phyloP scores from a whole-genome alignment of 1,284 basidiomycete species.

The Quambalaria eucalypti region DNA sequence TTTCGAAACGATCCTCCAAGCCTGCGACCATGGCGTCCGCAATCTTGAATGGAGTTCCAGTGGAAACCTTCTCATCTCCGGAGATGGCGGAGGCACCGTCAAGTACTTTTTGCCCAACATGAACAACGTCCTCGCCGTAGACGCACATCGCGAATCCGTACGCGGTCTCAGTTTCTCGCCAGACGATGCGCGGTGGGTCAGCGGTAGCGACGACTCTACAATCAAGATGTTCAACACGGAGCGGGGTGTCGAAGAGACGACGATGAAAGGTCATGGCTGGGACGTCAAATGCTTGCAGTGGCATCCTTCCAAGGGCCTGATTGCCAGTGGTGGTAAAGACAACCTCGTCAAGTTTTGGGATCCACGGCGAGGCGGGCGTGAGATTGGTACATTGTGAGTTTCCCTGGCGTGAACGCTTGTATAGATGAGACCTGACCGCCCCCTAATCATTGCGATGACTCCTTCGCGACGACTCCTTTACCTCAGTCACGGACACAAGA shows the following conservation, averaged over 20 bases:
- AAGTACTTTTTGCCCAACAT: conserved; percentile 99
- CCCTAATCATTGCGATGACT: too few species aligned
- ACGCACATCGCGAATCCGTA: conserved; percentile 65
- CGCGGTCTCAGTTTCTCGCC: conserved; percentile 83
- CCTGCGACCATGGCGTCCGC: conserved; percentile 88
- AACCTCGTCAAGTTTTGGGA: conserved; percentile 99
- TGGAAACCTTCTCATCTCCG: conserved; percentile 79
- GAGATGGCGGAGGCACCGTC: conserved; percentile 85
- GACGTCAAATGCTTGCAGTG: conserved; percentile 97
- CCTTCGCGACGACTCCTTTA: too few species aligned
- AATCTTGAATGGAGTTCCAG: conserved; percentile 82
- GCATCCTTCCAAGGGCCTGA: conserved; percentile 90
- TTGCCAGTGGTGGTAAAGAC: conserved; percentile 91
- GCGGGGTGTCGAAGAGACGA: conserved; percentile 75
- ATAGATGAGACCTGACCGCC: too few species aligned
- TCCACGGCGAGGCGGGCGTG: conserved; percentile 51
- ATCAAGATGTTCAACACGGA: conserved; percentile 93
- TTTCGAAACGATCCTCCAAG: conserved; percentile 96
- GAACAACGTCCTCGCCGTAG: conserved; percentile 92
- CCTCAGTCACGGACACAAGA: conserved; percentile 90
- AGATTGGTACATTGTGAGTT: conserved; percentile 13
- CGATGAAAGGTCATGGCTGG: conserved; percentile 88
- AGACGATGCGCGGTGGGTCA: conserved; percentile 82
- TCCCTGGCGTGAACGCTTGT: too few species aligned
- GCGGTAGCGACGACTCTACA: conserved; percentile 85